Percentiles rank a stretch among this genome's conserved stretches.
Conservation (phyloP, 2,329 filamentous ascomycete genomes). For the Phoma herbarum region DNA sequence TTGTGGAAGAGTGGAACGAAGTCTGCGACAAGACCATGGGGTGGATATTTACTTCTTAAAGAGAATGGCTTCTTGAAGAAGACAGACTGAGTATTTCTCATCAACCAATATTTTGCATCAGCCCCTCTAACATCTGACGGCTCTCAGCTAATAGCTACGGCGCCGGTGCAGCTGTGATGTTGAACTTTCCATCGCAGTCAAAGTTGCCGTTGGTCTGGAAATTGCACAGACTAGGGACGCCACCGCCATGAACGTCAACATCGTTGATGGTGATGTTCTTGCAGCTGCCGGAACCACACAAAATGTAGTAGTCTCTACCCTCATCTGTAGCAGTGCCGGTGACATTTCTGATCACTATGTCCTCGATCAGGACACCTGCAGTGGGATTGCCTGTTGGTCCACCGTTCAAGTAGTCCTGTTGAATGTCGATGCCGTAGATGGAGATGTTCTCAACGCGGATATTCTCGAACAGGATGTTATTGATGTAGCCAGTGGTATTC, state of each 20-base stretch:
- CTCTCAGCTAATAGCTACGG: not conserved
- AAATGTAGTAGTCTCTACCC: conserved; percentile 59
- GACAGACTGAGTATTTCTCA: not conserved
- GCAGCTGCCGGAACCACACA: conserved; percentile 63
- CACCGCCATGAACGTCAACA: conserved; percentile 51
- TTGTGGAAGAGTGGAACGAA: too few relatives aligned
- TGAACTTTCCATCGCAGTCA: conserved; percentile 35
- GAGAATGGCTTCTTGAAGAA: too few relatives aligned
- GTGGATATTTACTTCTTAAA: too few relatives aligned
- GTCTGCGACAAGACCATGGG: too few relatives aligned
- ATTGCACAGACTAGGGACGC: conserved; percentile 46
- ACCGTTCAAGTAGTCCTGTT: conserved; percentile 63
- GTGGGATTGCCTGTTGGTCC: conserved; percentile 56
- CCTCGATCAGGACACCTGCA: conserved; percentile 57
- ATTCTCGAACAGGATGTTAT: conserved; percentile 57
- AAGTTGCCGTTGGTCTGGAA: conserved; percentile 40
- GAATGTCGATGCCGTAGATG: conserved; percentile 61
- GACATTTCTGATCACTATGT: conserved; percentile 53
- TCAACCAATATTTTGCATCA: too few relatives aligned
- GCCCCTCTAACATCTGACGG: too few relatives aligned
- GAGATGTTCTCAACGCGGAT: conserved; percentile 57
- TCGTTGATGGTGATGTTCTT: conserved; percentile 64
- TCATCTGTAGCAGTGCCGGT: conserved; percentile 50
- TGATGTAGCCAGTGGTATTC: conserved; percentile 61
- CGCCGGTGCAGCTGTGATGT: conserved; percentile 14